Evolutionary conservation across 1,284 basidiomycete genomes (phyloP).

Genomic region (Sporisorium graminicola): DNA sequence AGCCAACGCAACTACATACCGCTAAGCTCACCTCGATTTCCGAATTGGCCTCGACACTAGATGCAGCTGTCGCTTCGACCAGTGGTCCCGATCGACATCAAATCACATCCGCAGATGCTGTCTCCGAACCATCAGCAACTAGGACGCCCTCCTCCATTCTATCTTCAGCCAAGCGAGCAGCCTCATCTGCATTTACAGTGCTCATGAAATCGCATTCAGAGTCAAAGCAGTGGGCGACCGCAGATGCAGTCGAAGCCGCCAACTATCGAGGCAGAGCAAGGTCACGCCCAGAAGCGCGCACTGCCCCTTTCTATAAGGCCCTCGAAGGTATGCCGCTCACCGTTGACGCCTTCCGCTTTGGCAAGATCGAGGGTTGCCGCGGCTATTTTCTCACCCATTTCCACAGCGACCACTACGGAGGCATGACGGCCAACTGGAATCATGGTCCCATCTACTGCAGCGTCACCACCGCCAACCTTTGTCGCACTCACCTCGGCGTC

Average conservation of each 20-base stretch:
- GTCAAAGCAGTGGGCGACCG: slow-evolving; percentile 59
- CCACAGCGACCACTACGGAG: slow-evolving; percentile 72
- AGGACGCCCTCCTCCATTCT: slow-evolving; percentile 23
- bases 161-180: slow-evolving; percentile 26
- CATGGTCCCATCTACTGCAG: slow-evolving; percentile 96
- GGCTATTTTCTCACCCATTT: slow-evolving; percentile 83
- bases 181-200: slow-evolving; percentile 56
- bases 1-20: slow-evolving; percentile 1
- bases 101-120: neutral
- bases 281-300: slow-evolving; percentile 29
- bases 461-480: slow-evolving; percentile 83
- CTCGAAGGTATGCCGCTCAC: slow-evolving; percentile 96
- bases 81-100: neutral
- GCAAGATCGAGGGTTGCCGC: slow-evolving; percentile 84
- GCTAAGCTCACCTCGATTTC: slow-evolving; percentile 43
- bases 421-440: slow-evolving; percentile 79
- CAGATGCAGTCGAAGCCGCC: slow-evolving; percentile 56
- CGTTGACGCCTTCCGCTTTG: slow-evolving; percentile 94
- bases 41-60: slow-evolving; percentile 30
- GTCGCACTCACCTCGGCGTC: slow-evolving; percentile 88
- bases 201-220: slow-evolving; percentile 61
- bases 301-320: slow-evolving; percentile 71
- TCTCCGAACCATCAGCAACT: neutral
- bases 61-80: slow-evolving; percentile 18
- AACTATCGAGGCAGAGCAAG: slow-evolving; percentile 52